These are phyloP conservation scores for Trametes sanguinea DNA, from an alignment of 768 basidiomycete species.

Conservation along the genomic window DNA sequence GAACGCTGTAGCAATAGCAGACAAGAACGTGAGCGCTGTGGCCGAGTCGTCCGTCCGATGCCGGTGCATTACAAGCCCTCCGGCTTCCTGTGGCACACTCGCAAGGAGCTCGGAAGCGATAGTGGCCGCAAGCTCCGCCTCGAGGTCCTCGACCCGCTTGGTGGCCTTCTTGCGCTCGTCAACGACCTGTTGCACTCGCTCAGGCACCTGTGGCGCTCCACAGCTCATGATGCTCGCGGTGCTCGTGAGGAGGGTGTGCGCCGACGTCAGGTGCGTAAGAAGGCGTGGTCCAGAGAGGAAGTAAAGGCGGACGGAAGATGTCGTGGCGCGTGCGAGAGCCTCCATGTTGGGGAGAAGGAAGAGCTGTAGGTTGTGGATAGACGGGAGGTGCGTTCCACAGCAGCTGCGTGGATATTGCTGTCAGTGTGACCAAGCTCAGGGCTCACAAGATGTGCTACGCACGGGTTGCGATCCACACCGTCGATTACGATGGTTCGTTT, in stretches of 20 bases:
- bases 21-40: constrained; percentile 61
- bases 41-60: constrained; percentile 64
- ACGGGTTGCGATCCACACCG: constrained; percentile 80
- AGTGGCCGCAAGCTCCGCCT: constrained; percentile 61
- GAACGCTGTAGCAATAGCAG: constrained; percentile 55
- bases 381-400: constrained; percentile 83
- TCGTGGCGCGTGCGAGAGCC: constrained; percentile 57
- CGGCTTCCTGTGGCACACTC: background rate
- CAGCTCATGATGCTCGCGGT: constrained; percentile 68
- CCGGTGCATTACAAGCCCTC: constrained; percentile 43
- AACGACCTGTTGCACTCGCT: constrained; percentile 65
- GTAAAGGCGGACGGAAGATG: constrained; percentile 71
- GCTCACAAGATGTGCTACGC: constrained; percentile 32
- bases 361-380: constrained; percentile 70
- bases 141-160: constrained; percentile 70
- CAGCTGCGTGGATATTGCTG: constrained; percentile 47
- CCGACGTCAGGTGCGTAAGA: constrained; percentile 57
- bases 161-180: constrained; percentile 67
- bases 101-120: constrained; percentile 40
- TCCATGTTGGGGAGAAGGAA: constrained; percentile 74
- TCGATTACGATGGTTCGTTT: constrained; percentile 84
- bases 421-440: background rate
- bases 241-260: constrained; percentile 55
- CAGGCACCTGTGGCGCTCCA: constrained; percentile 64
- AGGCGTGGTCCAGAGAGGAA: constrained; percentile 84